Evolutionary conservation across 2,329 filamentous ascomycete species (phyloP), one percentile per base, ranked within the genome.

Genomic region (Xylaria sp.): DNA sequence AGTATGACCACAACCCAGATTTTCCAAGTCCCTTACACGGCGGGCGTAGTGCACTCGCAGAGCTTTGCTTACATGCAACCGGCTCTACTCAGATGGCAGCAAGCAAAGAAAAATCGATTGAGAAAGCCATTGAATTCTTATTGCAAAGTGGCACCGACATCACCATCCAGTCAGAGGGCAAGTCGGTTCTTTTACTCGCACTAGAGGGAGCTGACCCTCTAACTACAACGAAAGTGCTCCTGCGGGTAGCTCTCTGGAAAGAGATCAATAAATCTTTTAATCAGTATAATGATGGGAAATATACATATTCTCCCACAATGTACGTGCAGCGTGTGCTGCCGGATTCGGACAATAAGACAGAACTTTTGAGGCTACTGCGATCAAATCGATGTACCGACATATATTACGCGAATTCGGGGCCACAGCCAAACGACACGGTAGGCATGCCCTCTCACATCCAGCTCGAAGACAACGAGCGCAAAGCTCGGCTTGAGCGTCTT

Each of bases 191-290:
- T 9, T 76, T 87, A 11, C 80, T 89, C 2, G 87, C 87, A 4
- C 80, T 90, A 23, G 84, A 88, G 57, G 82, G 84, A 0, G 67
- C 75, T 7, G 83, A 87, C 41, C 80, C 87, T 0, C 62, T 88
- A 2, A 75, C 79, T 0, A 85, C 85, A 5, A 84, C 85, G 0
- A 81, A 82, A 41, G 80, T 83, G 0, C 79, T 90, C 1, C 77
- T 90, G 7, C 87, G 87, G 67, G 84, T 83, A 0, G 86, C 84
- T 43, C 81, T 89, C 75, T 90, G 87, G 86, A 86, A 87, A 69
- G 76, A 83, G 31, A 76, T 90, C 68, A 90, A 90, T 74, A 82
- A 85, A 62, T 77, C 83, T 0, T 85, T 81, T 68, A 86, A 87
- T 66, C 76, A 81, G 62, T 86, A 81, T 73, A 82, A 74, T 1